Percentiles rank a stretch among this genome's conserved stretches.
These are phyloP conservation scores for Xylariaceae sp. DNA, from an alignment of 2,329 filamentous ascomycete species.

Conservation along the genomic window DNA sequence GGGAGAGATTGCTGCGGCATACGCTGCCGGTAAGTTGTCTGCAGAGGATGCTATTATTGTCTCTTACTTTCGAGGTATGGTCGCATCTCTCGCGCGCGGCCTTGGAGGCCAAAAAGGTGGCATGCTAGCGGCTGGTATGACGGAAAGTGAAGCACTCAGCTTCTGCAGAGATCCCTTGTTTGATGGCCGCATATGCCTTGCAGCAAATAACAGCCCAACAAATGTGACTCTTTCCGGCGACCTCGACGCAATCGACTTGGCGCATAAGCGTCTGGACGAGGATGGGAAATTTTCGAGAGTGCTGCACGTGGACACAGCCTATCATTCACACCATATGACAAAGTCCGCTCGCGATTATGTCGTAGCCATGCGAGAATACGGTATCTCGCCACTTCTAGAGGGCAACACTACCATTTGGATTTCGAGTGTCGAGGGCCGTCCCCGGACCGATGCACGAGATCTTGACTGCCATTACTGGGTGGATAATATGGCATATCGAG, in stretches of 20 bases:
- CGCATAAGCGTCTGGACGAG: slow-evolving; percentile 26
- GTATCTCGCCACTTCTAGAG: slow-evolving; percentile 33
- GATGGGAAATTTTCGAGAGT: slow-evolving; percentile 42
- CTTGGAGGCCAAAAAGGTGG: slow-evolving; percentile 34
- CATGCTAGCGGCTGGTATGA: slow-evolving; percentile 39
- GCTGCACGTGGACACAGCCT: slow-evolving; percentile 52
- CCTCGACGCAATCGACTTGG: slow-evolving; percentile 29
- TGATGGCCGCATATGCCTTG: slow-evolving; percentile 33
- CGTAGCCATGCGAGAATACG: slow-evolving; percentile 37
- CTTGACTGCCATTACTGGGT: slow-evolving; percentile 45
- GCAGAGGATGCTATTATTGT: slow-evolving; percentile 40
- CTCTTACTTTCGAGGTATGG: slow-evolving; percentile 40
- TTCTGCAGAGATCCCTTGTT: slow-evolving; percentile 34
- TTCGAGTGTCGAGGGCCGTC: slow-evolving; percentile 46
- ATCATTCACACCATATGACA: slow-evolving; percentile 57
- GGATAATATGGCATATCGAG: slow-evolving; percentile 49
- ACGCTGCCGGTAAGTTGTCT: slow-evolving; percentile 38
- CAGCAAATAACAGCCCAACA: slow-evolving; percentile 38
- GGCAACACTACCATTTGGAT: slow-evolving; percentile 44
- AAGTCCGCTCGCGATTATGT: slow-evolving; percentile 43
- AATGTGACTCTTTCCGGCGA: slow-evolving; percentile 41
- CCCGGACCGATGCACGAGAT: slow-evolving; percentile 25
- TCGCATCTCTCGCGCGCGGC: slow-evolving; percentile 33
- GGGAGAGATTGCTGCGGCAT: slow-evolving; percentile 43
- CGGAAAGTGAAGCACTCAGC: slow-evolving; percentile 34